Evolutionary conservation across 1,284 basidiomycete species (phyloP), one percentile per base, ranked within the genome.

Genomic region (Sutorius eximius): DNA sequence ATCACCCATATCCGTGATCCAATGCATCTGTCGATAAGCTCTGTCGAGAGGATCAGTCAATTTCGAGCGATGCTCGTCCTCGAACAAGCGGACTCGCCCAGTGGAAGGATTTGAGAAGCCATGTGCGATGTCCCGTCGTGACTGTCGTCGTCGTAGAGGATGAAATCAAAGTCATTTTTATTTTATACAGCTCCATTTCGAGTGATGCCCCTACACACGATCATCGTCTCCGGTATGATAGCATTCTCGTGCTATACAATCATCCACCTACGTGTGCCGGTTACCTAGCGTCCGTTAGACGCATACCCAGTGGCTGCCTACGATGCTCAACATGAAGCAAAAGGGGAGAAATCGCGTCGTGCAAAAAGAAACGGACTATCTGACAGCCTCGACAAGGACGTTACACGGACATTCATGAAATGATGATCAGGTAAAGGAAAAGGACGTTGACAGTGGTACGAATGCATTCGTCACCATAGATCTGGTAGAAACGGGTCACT

Each of bases 1-100:
- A 98, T 85, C 63, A 98, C 95, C 92, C 93, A 95, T 69, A 98
- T 95, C 51, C 86, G 83, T 36, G 91, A 94, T 55, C 95, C 95
- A 69, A 96, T 97, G 69, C 95, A 97, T 70, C 89, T 83, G 73
- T 98, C 95, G 66, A 98, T 94, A 44, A 98, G 80, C 73, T 98
- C 92, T 94, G 45, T 48, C 40, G 29, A 49, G 27, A 13, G 4
- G 33, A 45, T 44, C 20, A 2, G 32, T 65, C 52, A 53, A 42
- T 45, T 18, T 50, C 33, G 52, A 3, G 32, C 34, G 33, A 20
- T 24, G 16, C 32, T 41, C 49, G 22, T 33, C 27, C 13, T 50
- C 55, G 27, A 40, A 40, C 18, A 43, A 36, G 43, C 33, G 43
- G 45, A 57, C 70, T 59, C 60, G 74, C 75, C 75, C 46, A 78